Conservation (phyloP, 1,284 basidiomycete species). For the Heliocybe sulcata region DNA sequence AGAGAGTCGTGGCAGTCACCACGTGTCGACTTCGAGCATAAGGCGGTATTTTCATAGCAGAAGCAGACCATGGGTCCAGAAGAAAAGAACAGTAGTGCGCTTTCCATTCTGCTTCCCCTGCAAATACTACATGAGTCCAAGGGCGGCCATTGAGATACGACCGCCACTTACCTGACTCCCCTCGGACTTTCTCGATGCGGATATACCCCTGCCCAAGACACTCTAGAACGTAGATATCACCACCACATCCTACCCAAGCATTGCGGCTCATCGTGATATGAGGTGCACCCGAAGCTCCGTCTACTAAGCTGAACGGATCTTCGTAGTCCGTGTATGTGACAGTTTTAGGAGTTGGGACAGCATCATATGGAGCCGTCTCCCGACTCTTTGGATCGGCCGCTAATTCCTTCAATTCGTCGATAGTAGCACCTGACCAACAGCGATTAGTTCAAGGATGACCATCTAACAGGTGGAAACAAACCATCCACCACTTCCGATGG, state of each 20-base stretch:
- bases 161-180: slow-evolving; percentile 29
- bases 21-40: slow-evolving; percentile 49
- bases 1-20: slow-evolving; percentile 42
- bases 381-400: slow-evolving; percentile 18
- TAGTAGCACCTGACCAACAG: slow-evolving; percentile 38
- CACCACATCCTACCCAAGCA: slow-evolving; percentile 83
- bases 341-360: slow-evolving; percentile 50
- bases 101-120: slow-evolving; percentile 26
- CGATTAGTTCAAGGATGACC: not conserved
- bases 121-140: slow-evolving; percentile 5
- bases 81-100: slow-evolving; percentile 51
- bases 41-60: slow-evolving; percentile 40
- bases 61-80: slow-evolving; percentile 37
- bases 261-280: slow-evolving; percentile 45
- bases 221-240: slow-evolving; percentile 71
- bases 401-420: slow-evolving; percentile 39
- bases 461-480: slow-evolving; percentile 18
- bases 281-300: slow-evolving; percentile 43
- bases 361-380: slow-evolving; percentile 12
- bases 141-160: not conserved
- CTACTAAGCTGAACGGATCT: slow-evolving; percentile 64
- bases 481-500: slow-evolving; percentile 65
- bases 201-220: slow-evolving; percentile 72
- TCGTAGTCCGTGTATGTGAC: slow-evolving; percentile 81
- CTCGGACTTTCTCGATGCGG: slow-evolving; percentile 48